A percentile compares a stretch with the other conserved stretches of the same genome.
These are phyloP conservation scores for Cardiosporidium cionae DNA, from an alignment of 169 alveolate species.

Conservation along the genomic window DNA sequence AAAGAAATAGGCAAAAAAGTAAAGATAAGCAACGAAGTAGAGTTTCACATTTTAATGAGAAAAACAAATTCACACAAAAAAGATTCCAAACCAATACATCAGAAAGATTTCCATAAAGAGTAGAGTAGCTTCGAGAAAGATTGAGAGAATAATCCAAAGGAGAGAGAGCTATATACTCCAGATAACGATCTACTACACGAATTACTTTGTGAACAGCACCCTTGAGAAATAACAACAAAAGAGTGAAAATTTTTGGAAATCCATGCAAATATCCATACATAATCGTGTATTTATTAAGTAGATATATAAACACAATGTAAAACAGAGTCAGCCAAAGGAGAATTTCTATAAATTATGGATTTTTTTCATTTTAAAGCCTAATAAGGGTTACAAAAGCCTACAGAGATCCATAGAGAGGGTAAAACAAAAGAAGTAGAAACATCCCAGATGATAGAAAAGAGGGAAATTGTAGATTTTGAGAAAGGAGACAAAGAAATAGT, in stretches of 20 bases:
- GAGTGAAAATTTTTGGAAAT: not conserved
- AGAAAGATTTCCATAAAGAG: not conserved
- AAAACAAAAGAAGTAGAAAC: no score
- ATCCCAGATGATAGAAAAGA: no score
- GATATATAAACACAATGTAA: no score
- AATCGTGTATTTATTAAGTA: no score
- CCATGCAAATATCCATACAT: not conserved
- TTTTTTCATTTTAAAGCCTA: no score
- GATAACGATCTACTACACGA: constrained; percentile 15
- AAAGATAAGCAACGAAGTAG: not conserved
- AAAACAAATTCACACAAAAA: not conserved
- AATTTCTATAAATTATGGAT: no score
- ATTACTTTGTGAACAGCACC: constrained; percentile 7
- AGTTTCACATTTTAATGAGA: not conserved
- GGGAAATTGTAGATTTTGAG: no score
- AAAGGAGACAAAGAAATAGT: no score
- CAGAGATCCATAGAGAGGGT: no score
- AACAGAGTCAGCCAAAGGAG: no score
- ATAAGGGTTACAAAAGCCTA: no score
- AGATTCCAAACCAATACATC: no score
- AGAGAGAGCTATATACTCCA: constrained; percentile 9
- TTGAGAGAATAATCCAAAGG: constrained; percentile 8
- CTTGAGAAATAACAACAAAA: not conserved
- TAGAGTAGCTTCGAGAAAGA: not conserved
- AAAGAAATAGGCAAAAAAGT: not conserved